Evolutionary conservation across 116 monocot species (phyloP).

Genomic region (Phalaenopsis hybrid): DNA sequence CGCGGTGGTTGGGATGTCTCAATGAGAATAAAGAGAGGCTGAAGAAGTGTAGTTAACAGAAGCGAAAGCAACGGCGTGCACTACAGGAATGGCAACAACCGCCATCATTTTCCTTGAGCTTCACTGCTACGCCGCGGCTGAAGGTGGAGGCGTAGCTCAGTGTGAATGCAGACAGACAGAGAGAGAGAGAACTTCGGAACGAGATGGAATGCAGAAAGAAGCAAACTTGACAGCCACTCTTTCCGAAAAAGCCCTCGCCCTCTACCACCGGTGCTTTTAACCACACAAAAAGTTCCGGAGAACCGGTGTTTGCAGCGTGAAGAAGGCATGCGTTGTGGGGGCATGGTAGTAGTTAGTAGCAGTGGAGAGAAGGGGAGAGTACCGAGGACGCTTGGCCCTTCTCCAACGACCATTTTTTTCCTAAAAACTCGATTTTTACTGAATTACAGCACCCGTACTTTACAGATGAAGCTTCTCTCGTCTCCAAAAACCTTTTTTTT

Average conservation of each 20-base stretch:
- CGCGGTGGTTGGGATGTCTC: conserved; percentile 6
- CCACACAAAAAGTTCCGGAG: conserved; percentile 5
- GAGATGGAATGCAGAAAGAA: not conserved
- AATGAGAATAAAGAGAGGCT: not conserved
- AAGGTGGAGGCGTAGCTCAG: not conserved
- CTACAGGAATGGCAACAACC: conserved; percentile 13
- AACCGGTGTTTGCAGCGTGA: not conserved
- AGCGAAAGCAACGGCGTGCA: conserved; percentile 5
- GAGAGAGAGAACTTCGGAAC: not conserved
- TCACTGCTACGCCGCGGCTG: conserved; percentile 5
- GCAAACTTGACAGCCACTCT: conserved; percentile 2
- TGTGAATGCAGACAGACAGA: not conserved
- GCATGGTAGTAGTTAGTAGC: not conserved
- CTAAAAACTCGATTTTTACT: not conserved
- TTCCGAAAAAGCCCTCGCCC: conserved; percentile 12
- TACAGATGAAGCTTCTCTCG: too few species aligned
- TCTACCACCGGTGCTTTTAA: not conserved
- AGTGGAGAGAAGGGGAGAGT: not conserved
- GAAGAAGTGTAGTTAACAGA: conserved; percentile 12
- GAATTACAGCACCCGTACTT: too few species aligned
- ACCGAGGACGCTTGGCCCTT: not conserved
- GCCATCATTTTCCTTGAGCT: conserved; percentile 12
- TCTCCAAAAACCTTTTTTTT: too few species aligned
- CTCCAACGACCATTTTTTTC: not conserved
- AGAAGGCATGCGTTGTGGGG: conserved; percentile 7